Evolutionary conservation across 208 protist genomes (phyloP).

Genomic region (Histomonas meleagridis): DNA sequence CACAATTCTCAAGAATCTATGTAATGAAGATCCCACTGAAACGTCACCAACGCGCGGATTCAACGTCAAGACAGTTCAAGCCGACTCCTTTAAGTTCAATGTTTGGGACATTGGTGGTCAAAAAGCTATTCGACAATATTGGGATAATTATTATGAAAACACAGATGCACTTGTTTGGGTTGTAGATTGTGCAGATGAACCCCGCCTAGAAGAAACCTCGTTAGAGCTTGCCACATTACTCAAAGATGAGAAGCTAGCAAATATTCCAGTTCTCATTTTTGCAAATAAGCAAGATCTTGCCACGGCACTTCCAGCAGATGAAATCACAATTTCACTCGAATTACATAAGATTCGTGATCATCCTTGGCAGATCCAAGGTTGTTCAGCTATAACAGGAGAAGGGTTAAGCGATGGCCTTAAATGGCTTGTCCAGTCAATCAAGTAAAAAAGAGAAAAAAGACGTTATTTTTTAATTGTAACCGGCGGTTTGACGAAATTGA

Average conservation of each 20-base stretch:
- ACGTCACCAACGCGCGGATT: slow-evolving; percentile 87
- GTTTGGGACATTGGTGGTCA: slow-evolving; percentile 87
- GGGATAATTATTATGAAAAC: slow-evolving; percentile 82
- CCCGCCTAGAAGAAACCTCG: too few relatives aligned
- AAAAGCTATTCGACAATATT: slow-evolving; percentile 74
- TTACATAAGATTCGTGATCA: slow-evolving; percentile 38
- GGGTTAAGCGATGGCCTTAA: slow-evolving; percentile 41
- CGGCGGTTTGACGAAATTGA: too few relatives aligned
- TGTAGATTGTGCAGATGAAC: not conserved
- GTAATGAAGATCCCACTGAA: slow-evolving; percentile 69
- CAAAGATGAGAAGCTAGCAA: too few relatives aligned
- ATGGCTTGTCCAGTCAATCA: slow-evolving; percentile 40
- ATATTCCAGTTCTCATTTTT: too few relatives aligned
- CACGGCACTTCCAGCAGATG: not conserved
- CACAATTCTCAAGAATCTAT: slow-evolving; percentile 71
- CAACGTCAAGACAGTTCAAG: slow-evolving; percentile 76
- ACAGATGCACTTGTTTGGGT: slow-evolving; percentile 69
- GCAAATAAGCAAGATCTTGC: too few relatives aligned
- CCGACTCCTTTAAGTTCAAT: slow-evolving; percentile 74
- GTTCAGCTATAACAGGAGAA: slow-evolving; percentile 41
- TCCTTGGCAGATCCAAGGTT: slow-evolving; percentile 40
- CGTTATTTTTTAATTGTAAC: too few relatives aligned
- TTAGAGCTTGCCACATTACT: too few relatives aligned
- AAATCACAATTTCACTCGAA: slow-evolving; percentile 2
- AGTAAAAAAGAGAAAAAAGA: too few relatives aligned